Evolutionary conservation across 1,139 yeast genomes (phyloP).

Genomic region (Nadsonia starkeyi-henricii): DNA sequence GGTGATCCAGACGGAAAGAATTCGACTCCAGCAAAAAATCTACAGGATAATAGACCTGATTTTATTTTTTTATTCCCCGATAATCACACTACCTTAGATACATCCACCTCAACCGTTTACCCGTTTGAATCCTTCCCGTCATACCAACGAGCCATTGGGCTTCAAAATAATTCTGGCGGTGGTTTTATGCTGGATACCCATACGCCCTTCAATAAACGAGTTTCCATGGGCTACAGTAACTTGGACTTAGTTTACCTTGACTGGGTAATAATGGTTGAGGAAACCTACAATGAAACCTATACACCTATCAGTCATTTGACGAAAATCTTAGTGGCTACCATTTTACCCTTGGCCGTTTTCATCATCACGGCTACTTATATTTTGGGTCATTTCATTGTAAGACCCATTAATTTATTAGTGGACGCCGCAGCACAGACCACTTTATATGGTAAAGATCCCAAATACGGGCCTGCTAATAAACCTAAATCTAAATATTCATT

Average conservation of each 20-base stretch:
- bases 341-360: slow-evolving; percentile 64
- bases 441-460: not conserved
- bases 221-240: slow-evolving; percentile 57
- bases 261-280: slow-evolving; percentile 78
- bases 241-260: slow-evolving; percentile 32
- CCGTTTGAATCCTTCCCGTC: slow-evolving; percentile 1
- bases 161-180: slow-evolving; percentile 15
- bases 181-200: slow-evolving; percentile 41
- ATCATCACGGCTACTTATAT: slow-evolving; percentile 67
- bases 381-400: slow-evolving; percentile 69
- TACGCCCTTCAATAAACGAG: slow-evolving; percentile 29
- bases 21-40: too few species aligned
- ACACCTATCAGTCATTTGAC: slow-evolving; percentile 50
- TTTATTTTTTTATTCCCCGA: slow-evolving; percentile 1
- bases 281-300: slow-evolving; percentile 42
- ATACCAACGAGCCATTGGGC: slow-evolving; percentile 2
- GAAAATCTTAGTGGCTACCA: slow-evolving; percentile 63
- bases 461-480: too few species aligned
- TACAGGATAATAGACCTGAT: not conserved
- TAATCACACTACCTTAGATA: slow-evolving; percentile 18
- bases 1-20: not conserved
- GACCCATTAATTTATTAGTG: slow-evolving; percentile 69
- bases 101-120: slow-evolving; percentile 20
- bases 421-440: slow-evolving; percentile 64
- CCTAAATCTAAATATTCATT: too few species aligned